Percentiles rank a stretch among this genome's conserved stretches.
Conservation (phyloP, 352 stramenopile genomes). For the Pythium monospermum region DNA sequence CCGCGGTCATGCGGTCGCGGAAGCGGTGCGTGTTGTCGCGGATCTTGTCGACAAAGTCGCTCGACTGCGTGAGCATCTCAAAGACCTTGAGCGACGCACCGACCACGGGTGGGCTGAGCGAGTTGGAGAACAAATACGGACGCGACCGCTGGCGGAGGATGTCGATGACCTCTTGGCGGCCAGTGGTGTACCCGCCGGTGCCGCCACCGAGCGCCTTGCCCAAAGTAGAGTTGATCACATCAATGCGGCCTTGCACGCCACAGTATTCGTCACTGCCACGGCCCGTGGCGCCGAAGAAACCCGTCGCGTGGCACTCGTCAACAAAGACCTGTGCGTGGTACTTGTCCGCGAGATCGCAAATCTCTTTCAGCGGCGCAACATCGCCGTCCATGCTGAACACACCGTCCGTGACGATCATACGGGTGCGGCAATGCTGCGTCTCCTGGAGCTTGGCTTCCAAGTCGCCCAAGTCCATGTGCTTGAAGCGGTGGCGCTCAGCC, state of each 20-base stretch:
- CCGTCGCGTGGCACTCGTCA: conserved; percentile 93
- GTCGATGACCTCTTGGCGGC: conserved; percentile 88
- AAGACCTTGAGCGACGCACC: conserved; percentile 93
- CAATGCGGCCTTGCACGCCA: conserved; percentile 83
- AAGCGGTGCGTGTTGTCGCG: conserved; percentile 89
- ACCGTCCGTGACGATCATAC: conserved; percentile 91
- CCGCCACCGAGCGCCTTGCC: conserved; percentile 91
- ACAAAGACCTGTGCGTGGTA: conserved; percentile 93
- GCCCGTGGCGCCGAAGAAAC: conserved; percentile 90
- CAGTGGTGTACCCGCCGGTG: conserved; percentile 92
- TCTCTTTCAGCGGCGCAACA: conserved; percentile 87
- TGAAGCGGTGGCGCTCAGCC: conserved; percentile 90
- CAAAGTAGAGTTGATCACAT: conserved; percentile 94
- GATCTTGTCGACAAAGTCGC: conserved; percentile 86
- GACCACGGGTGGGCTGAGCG: conserved; percentile 89
- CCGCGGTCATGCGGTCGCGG: conserved; percentile 86
- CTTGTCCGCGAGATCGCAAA: conserved; percentile 86
- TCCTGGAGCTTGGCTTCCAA: conserved; percentile 87
- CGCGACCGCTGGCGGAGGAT: conserved; percentile 87
- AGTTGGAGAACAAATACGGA: conserved; percentile 94
- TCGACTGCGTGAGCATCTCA: conserved; percentile 86
- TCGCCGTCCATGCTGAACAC: conserved; percentile 96
- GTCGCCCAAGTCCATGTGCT: conserved; percentile 91
- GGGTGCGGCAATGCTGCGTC: conserved; percentile 87
- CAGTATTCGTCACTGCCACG: conserved; percentile 91